Evolutionary conservation across 306 rosid species (phyloP).

Genomic region (Senna tora): DNA sequence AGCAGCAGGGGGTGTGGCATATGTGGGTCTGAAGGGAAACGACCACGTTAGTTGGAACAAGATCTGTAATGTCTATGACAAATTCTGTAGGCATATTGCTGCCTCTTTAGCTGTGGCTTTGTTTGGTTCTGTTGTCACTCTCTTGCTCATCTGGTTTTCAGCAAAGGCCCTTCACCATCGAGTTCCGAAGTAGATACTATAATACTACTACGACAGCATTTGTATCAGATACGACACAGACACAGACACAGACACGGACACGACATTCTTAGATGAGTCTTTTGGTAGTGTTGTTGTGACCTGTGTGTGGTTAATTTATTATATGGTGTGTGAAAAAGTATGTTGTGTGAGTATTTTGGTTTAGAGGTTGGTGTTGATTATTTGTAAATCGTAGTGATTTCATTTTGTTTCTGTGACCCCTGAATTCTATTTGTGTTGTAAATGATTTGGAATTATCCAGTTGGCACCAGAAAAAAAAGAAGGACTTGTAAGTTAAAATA

Average conservation of each 20-base stretch:
- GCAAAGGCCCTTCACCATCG: slow-evolving; percentile 53
- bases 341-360: slow-evolving; percentile 26
- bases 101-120: slow-evolving; percentile 57
- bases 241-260: too few relatives aligned
- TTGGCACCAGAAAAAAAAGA: not conserved
- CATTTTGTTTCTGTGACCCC: slow-evolving; percentile 1
- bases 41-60: slow-evolving; percentile 60
- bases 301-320: not conserved
- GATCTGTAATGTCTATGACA: slow-evolving; percentile 62
- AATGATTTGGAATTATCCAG: slow-evolving; percentile 17
- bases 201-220: too few relatives aligned
- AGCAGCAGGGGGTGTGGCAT: slow-evolving; percentile 70
- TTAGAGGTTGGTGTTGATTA: slow-evolving; percentile 3
- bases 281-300: too few relatives aligned
- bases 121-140: slow-evolving; percentile 57
- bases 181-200: slow-evolving; percentile 57
- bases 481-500: too few relatives aligned
- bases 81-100: slow-evolving; percentile 65
- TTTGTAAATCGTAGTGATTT: slow-evolving; percentile 30
- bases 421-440: slow-evolving; percentile 20
- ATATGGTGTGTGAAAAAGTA: slow-evolving; percentile 25
- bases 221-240: not conserved
- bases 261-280: too few relatives aligned
- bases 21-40: slow-evolving; percentile 79
- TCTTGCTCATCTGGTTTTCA: slow-evolving; percentile 74